phyloP scores from a whole-genome alignment of 164 flowering plant genomes.

The Chimonanthus praecox region DNA sequence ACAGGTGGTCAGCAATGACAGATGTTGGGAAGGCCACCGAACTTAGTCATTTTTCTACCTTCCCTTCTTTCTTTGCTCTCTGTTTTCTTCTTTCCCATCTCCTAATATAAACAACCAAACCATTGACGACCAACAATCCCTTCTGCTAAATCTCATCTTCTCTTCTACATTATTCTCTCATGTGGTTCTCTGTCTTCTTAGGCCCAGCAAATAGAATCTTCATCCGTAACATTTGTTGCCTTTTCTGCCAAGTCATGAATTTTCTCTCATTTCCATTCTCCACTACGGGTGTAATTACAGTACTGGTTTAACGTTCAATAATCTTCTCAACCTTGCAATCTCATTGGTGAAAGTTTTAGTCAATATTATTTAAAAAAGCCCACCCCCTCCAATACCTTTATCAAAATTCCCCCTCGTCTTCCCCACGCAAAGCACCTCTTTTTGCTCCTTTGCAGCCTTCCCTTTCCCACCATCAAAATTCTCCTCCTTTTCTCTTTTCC shows the following conservation, averaged over 20 bases:
- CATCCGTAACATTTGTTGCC: not conserved
- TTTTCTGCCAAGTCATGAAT: not conserved
- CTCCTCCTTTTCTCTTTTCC: conserved; percentile 14
- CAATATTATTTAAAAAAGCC: not conserved
- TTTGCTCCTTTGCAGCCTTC: not conserved
- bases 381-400: conserved; percentile 1
- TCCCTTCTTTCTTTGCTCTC: not conserved
- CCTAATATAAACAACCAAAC: not conserved
- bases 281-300: too few relatives aligned
- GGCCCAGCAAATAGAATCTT: not conserved
- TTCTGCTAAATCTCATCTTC: not conserved
- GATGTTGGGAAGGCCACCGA: conserved; percentile 2
- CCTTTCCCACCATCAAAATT: not conserved
- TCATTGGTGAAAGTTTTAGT: conserved; percentile 6
- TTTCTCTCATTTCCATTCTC: not conserved
- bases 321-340: conserved; percentile 10
- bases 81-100: not conserved
- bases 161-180: not conserved
- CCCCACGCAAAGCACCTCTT: conserved; percentile 42
- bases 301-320: too few relatives aligned
- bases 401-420: conserved; percentile 10
- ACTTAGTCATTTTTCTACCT: not conserved
- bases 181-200: conserved; percentile 6
- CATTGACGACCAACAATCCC: not conserved
- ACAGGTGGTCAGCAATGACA: not conserved